phyloP scores from a whole-genome alignment of 768 basidiomycete genomes.

The Neoboletus magnificus region DNA sequence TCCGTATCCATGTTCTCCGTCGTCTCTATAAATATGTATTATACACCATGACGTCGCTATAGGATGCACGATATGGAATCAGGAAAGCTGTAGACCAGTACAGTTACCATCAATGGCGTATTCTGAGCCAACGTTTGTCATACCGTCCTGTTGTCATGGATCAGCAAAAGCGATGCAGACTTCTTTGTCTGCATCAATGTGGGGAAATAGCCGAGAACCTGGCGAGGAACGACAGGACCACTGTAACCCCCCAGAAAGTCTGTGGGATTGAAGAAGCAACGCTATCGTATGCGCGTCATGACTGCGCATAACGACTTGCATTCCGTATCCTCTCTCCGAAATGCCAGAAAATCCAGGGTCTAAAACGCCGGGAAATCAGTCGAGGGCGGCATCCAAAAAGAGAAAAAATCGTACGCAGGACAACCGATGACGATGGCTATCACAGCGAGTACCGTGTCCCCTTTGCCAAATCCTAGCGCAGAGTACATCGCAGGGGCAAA shows the following conservation, averaged over 20 bases:
- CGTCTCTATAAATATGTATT: too few relatives aligned
- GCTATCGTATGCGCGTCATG: neutral
- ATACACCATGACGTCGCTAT: too few relatives aligned
- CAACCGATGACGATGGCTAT: conserved; percentile 58
- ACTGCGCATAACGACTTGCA: conserved; percentile 41
- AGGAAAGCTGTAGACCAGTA: neutral
- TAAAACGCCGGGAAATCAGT: conserved; percentile 36
- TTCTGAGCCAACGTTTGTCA: neutral
- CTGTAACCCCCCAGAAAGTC: neutral
- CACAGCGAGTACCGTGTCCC: conserved; percentile 60
- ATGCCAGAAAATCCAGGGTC: conserved; percentile 43
- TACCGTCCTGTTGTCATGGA: neutral
- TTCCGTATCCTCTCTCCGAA: conserved; percentile 49
- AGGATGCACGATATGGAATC: too few relatives aligned
- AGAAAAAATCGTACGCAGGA: conserved; percentile 38
- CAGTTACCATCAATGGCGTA: neutral
- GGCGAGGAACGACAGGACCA: neutral
- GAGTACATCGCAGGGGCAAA: conserved; percentile 70
- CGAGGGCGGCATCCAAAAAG: neutral
- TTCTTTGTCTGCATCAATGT: too few relatives aligned
- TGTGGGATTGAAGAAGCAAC: too few relatives aligned
- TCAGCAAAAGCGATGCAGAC: neutral
- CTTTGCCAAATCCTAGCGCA: conserved; percentile 65
- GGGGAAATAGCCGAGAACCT: neutral
- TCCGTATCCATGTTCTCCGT: neutral